These are phyloP conservation scores for Bothriochloa decipiens DNA, from an alignment of 176 grass and related monocot species.

Conservation along the genomic window DNA sequence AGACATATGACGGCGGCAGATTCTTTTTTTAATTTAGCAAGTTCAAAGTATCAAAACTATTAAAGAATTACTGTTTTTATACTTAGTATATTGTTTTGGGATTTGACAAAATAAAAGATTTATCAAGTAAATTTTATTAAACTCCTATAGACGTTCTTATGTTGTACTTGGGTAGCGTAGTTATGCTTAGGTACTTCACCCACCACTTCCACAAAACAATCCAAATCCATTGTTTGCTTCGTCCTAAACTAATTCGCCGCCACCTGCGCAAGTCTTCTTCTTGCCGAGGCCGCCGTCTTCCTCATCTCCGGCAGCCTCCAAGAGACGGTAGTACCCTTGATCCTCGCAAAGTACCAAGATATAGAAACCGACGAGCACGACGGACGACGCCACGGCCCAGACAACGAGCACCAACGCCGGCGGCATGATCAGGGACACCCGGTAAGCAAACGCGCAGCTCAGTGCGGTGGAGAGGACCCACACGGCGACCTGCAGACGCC, in stretches of 20 bases:
- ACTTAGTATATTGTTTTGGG: too few relatives aligned
- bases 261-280: background rate
- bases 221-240: background rate
- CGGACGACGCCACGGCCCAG: background rate
- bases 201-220: background rate
- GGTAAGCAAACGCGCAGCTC: constrained; percentile 1
- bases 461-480: constrained; percentile 24
- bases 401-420: background rate
- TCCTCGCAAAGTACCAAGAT: background rate
- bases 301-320: background rate
- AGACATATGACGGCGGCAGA: too few relatives aligned
- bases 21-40: too few relatives aligned
- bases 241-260: background rate
- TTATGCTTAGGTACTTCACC: too few relatives aligned
- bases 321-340: background rate
- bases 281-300: background rate
- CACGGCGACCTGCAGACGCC: background rate
- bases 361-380: background rate
- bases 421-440: background rate
- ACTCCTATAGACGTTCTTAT: too few relatives aligned
- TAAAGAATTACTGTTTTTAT: too few relatives aligned
- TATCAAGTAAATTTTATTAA: too few relatives aligned
- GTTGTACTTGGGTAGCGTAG: too few relatives aligned
- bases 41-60: too few relatives aligned
- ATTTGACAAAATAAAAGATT: too few relatives aligned